Conservation (phyloP, 805 yeast species). For the Isabelozyma heimii region DNA sequence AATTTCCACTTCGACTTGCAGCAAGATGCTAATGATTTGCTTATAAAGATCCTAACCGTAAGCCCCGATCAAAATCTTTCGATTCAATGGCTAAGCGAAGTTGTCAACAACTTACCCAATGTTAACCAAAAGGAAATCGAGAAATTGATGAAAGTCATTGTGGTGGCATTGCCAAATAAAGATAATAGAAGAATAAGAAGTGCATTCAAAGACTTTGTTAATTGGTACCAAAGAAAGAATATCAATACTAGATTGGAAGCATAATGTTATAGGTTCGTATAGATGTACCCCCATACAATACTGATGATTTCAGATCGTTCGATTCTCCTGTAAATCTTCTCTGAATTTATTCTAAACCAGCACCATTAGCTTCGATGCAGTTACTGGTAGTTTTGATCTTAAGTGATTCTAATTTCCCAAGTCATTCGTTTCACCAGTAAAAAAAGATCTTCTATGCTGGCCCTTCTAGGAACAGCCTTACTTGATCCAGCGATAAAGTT, state of each 20-base stretch:
- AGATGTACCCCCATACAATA: not conserved
- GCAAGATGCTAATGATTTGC: slow-evolving; percentile 71
- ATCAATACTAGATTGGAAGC: slow-evolving; percentile 9
- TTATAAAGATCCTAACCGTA: slow-evolving; percentile 58
- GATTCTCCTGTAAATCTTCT: no score
- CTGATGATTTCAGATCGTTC: not conserved
- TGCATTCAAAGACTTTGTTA: slow-evolving; percentile 71
- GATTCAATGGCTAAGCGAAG: slow-evolving; percentile 59
- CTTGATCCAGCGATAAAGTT: not conserved
- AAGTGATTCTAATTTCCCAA: not conserved
- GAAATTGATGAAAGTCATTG: slow-evolving; percentile 56
- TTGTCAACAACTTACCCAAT: slow-evolving; percentile 57
- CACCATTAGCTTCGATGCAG: no score
- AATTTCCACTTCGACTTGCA: slow-evolving; percentile 68
- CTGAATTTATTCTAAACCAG: no score
- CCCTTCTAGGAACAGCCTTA: no score
- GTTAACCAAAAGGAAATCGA: slow-evolving; percentile 67
- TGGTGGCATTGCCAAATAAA: slow-evolving; percentile 60
- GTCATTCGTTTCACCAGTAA: not conserved
- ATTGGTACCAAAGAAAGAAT: slow-evolving; percentile 80
- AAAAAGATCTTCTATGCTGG: not conserved
- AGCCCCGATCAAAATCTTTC: slow-evolving; percentile 44
- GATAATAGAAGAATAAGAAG: slow-evolving; percentile 74
- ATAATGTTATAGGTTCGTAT: not conserved
- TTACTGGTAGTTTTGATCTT: no score